phyloP scores from a whole-genome alignment of 768 basidiomycete species.

The Exidia glandulosa region DNA sequence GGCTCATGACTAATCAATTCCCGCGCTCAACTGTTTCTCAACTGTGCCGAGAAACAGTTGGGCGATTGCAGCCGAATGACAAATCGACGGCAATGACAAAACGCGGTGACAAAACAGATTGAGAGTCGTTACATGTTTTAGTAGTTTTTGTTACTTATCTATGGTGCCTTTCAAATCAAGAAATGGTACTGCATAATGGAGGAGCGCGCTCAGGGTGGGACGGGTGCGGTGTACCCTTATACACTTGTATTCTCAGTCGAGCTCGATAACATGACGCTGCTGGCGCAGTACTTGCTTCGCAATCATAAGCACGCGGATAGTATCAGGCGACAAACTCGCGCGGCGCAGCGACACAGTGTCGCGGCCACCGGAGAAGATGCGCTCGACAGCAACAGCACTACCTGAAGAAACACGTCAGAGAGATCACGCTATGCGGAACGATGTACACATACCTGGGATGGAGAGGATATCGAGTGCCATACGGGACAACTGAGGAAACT shows the following conservation, averaged over 20 bases:
- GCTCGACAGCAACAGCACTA: slow-evolving; percentile 3
- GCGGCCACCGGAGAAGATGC: slow-evolving; percentile 1
- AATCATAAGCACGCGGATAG: slow-evolving; percentile 1
- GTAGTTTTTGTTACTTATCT: too few relatives aligned
- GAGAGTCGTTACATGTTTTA: too few relatives aligned
- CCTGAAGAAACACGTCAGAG: background rate
- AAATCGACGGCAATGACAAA: too few relatives aligned
- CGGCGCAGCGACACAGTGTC: slow-evolving; percentile 5
- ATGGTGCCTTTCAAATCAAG: too few relatives aligned
- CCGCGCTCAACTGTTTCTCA: too few relatives aligned
- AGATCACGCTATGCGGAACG: background rate
- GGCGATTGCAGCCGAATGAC: too few relatives aligned
- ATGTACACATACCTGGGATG: slow-evolving; percentile 6
- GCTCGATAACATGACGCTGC: background rate
- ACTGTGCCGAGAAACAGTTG: too few relatives aligned
- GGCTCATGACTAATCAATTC: too few relatives aligned
- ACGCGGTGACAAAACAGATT: too few relatives aligned
- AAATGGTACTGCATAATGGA: too few relatives aligned
- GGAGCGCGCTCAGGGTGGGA: too few relatives aligned
- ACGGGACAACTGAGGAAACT: slow-evolving; percentile 14
- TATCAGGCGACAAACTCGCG: slow-evolving; percentile 1
- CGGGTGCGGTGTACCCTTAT: background rate
- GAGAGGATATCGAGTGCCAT: slow-evolving; percentile 18
- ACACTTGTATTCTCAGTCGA: background rate
- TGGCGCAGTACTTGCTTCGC: background rate